phyloP scores from a whole-genome alignment of 1,284 basidiomycete genomes.

The Ustilago sp. region DNA sequence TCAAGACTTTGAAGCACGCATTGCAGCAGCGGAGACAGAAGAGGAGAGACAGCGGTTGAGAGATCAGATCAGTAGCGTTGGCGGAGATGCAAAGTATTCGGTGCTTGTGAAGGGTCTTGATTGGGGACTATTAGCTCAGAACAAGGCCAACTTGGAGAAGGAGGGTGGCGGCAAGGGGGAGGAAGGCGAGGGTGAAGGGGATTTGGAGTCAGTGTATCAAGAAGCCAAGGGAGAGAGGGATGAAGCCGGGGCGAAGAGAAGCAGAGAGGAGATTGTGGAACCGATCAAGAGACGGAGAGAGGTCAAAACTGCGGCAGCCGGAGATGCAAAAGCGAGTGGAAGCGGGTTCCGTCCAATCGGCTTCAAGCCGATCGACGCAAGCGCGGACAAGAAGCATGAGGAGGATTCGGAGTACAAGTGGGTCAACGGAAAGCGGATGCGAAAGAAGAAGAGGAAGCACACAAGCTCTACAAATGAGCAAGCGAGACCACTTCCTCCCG shows the following conservation, averaged over 20 bases:
- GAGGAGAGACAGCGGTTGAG: slow-evolving; percentile 75
- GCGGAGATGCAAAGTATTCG: slow-evolving; percentile 86
- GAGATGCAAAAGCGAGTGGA: slow-evolving; percentile 75
- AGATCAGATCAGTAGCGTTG: slow-evolving; percentile 81
- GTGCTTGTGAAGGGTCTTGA: slow-evolving; percentile 92
- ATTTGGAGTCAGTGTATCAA: slow-evolving; percentile 80
- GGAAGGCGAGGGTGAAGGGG: slow-evolving; percentile 78
- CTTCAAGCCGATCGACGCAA: slow-evolving; percentile 79
- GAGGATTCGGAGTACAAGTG: slow-evolving; percentile 53
- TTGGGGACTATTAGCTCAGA: slow-evolving; percentile 83
- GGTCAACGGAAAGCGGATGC: slow-evolving; percentile 69
- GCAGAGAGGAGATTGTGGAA: slow-evolving; percentile 78
- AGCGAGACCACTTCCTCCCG: too few species aligned
- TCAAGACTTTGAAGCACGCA: slow-evolving; percentile 80
- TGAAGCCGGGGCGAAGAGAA: slow-evolving; percentile 26
- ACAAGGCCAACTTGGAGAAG: slow-evolving; percentile 75
- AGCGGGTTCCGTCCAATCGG: slow-evolving; percentile 70
- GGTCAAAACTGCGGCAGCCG: slow-evolving; percentile 65
- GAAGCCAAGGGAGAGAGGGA: not conserved
- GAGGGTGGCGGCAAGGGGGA: slow-evolving; percentile 33
- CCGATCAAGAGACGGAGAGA: slow-evolving; percentile 77
- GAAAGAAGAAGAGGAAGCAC: slow-evolving; percentile 71
- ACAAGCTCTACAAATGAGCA: slow-evolving; percentile 7
- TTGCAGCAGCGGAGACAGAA: slow-evolving; percentile 73
- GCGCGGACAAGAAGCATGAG: slow-evolving; percentile 70